These are phyloP conservation scores for Acanthamoeba triangularis DNA, from an alignment of 208 protist species.

Conservation along the genomic window DNA sequence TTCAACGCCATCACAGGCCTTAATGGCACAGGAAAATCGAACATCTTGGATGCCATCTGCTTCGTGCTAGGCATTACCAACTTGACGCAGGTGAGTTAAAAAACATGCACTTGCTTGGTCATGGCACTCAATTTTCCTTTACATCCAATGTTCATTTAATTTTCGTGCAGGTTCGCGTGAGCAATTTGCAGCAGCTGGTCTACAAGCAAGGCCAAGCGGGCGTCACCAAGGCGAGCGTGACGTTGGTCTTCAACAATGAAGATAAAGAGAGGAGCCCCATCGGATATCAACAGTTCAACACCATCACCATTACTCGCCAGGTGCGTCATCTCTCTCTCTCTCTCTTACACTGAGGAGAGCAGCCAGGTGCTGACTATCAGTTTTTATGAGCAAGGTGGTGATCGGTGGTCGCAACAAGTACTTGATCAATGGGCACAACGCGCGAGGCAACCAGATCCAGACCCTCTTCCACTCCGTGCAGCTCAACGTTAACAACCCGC, in stretches of 20 bases:
- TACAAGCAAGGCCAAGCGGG: conserved; percentile 99
- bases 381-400: conserved; percentile 81
- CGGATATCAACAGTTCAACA: conserved; percentile 98
- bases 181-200: conserved; percentile 98
- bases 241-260: conserved; percentile 99
- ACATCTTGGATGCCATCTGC: conserved; percentile 99
- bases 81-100: conserved; percentile 92
- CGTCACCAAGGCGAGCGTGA: conserved; percentile 99
- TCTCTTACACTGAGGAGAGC: neutral
- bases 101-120: neutral
- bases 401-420: conserved; percentile 97
- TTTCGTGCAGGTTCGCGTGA: conserved; percentile 94
- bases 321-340: conserved; percentile 76
- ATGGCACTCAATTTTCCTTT: neutral
- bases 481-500: conserved; percentile 99
- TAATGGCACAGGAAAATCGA: conserved; percentile 98
- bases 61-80: conserved; percentile 99
- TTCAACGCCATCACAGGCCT: conserved; percentile 99
- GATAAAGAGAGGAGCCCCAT: conserved; percentile 96
- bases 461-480: conserved; percentile 99
- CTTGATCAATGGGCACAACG: conserved; percentile 99
- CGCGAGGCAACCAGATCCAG: conserved; percentile 97
- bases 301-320: conserved; percentile 98
- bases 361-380: neutral
- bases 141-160: neutral